Base-by-base conservation (phyloP, 805 yeast genomes). In the Kregervanrija delftensis region DNA sequence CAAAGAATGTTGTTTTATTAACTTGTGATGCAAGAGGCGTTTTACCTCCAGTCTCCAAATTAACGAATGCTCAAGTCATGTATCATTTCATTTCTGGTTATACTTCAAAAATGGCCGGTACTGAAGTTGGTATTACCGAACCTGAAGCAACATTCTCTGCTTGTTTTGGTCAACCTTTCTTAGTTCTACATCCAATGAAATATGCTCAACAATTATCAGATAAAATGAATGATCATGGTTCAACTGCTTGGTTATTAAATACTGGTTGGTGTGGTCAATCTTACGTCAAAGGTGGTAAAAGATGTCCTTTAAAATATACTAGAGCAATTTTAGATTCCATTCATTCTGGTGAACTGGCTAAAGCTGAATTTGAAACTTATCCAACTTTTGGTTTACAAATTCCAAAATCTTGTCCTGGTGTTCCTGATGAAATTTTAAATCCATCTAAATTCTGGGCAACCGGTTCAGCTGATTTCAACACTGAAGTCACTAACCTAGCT, bases 71-170 rank as follows among this genome's bases (percentile, higher is more conserved):
- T 58, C 98, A 91, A 73, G 98, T 91, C 54, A 91, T 93, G 98
- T 91, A 93, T 78, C 98, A 91, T 73, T 91, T 91, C 73, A 91
- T 91, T 58, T 85, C 96, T 52, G 99, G 99, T 61, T 91, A 91
- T 79, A 91, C 99, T 50, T 91, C 98, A 45, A 91, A 93, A 80
- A 91, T 91, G 96, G 96, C 99, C 50, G 98, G 98, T 67, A 91
- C 99, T 43, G 99, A 91, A 72, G 95, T 87, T 67, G 99, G 99
- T 69, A 87, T 91, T 54, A 90, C 97, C 51, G 97, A 91, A 73
- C 98, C 99, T 50, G 89, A 86, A 69, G 96, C 97, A 46, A 88
- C 96, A 14, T 91, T 91, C 80, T 86, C 96, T 50, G 96, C 99
- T 44, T 91, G 99, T 75, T 91, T 90, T 67, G 99, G 98, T 64